These are phyloP conservation scores for Leccinum obscurum DNA, from an alignment of 768 basidiomycete genomes.

Conservation along the genomic window DNA sequence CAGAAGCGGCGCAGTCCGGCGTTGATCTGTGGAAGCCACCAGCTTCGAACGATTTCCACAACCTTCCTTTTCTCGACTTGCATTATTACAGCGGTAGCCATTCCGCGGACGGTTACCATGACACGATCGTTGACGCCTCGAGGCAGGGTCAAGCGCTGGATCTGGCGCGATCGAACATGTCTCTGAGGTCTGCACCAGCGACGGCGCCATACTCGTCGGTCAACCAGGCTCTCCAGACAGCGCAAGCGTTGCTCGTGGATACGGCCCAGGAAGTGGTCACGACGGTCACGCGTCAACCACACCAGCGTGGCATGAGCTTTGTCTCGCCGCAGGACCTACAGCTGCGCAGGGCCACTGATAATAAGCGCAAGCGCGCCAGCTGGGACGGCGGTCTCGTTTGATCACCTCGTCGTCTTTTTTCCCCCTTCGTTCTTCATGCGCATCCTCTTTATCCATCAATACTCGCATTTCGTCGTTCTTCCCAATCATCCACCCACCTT, in stretches of 20 bases:
- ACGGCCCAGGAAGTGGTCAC: constrained; percentile 13
- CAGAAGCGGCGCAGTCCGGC: constrained; percentile 14
- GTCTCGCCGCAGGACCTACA: constrained; percentile 55
- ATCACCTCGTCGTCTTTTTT: not conserved
- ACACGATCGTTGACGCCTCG: constrained; percentile 24
- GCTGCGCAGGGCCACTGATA: constrained; percentile 47
- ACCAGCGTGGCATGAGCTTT: constrained; percentile 53
- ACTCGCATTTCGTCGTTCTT: constrained; percentile 13
- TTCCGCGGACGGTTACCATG: constrained; percentile 30
- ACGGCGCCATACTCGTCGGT: constrained; percentile 27
- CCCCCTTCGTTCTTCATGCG: not conserved
- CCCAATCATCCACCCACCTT: constrained; percentile 3
- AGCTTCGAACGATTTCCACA: constrained; percentile 38
- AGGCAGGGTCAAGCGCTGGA: constrained; percentile 53
- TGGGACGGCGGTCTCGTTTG: constrained; percentile 50
- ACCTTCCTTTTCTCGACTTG: constrained; percentile 70
- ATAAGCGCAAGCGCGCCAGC: constrained; percentile 58
- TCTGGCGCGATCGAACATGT: constrained; percentile 41
- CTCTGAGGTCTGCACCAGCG: constrained; percentile 30
- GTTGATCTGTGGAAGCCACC: constrained; percentile 34
- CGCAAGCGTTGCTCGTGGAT: constrained; percentile 31
- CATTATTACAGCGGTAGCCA: constrained; percentile 56
- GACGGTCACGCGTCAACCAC: constrained; percentile 18
- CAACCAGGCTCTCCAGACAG: constrained; percentile 35
- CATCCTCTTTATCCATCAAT: constrained; percentile 13